Conservation (phyloP, 2,329 filamentous ascomycete genomes). For the Diaporthe vaccinii region DNA sequence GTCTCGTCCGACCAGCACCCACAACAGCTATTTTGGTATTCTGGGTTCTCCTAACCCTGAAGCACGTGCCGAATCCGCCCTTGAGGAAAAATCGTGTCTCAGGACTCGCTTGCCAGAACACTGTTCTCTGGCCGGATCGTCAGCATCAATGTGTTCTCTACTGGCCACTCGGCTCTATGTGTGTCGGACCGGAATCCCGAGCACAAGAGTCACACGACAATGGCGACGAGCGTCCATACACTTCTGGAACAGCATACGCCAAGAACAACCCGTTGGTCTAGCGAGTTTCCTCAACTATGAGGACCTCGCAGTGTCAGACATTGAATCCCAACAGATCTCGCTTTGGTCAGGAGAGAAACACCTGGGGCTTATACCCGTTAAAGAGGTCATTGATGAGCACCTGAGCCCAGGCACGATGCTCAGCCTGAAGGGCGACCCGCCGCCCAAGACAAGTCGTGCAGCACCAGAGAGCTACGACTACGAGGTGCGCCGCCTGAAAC, state of each 20-base stretch:
- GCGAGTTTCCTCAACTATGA: background rate
- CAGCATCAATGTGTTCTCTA: background rate
- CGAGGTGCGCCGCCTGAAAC: background rate
- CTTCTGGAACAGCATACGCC: background rate
- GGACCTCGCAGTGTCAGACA: background rate
- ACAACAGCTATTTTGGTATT: no score
- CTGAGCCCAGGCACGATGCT: constrained; percentile 7
- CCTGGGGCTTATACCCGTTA: background rate
- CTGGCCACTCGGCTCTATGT: background rate
- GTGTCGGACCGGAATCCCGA: no score
- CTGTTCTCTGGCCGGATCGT: background rate
- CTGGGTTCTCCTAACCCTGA: no score
- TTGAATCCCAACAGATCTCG: background rate
- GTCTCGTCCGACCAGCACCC: no score
- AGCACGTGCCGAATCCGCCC: no score
- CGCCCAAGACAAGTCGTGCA: background rate
- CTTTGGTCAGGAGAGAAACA: background rate
- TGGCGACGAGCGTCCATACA: background rate
- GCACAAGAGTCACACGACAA: background rate
- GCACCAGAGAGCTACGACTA: background rate
- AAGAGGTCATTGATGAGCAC: background rate
- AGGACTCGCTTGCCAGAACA: background rate
- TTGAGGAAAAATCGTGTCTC: no score
- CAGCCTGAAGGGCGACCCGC: background rate
- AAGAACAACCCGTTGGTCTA: background rate